Evolutionary conservation across 768 basidiomycete species (phyloP).

Genomic region (Trichaptum fuscoviolaceum): DNA sequence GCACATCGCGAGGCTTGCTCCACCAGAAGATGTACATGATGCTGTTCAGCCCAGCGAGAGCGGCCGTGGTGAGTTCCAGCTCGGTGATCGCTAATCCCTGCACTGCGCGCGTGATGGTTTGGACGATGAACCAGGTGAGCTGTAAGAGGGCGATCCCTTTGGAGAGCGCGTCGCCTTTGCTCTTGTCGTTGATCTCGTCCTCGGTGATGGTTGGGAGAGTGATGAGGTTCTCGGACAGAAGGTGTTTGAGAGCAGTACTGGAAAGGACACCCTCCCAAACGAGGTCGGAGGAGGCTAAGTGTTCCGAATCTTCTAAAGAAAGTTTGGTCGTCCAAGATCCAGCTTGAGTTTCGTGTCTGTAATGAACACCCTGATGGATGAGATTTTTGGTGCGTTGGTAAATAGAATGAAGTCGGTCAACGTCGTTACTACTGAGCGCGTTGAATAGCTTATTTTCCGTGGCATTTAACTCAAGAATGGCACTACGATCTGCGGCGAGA

Average conservation of each 20-base stretch:
- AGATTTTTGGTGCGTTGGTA: too few species aligned
- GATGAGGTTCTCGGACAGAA: background rate
- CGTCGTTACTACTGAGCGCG: too few species aligned
- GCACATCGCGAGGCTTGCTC: constrained; percentile 10
- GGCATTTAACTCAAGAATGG: too few species aligned
- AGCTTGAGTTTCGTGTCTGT: background rate
- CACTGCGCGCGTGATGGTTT: background rate
- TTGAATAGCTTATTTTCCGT: too few species aligned
- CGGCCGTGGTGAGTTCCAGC: background rate
- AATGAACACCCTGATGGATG: too few species aligned
- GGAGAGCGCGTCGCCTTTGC: background rate
- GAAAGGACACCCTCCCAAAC: background rate
- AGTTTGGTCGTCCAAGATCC: too few species aligned
- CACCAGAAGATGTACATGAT: constrained; percentile 10
- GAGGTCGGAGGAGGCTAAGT: too few species aligned
- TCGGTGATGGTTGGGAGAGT: background rate
- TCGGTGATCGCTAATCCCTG: background rate
- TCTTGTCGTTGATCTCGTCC: background rate
- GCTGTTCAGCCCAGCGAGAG: constrained; percentile 5
- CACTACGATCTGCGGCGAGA: too few species aligned
- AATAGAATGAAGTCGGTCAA: too few species aligned
- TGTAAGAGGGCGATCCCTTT: background rate
- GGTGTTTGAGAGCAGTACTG: background rate
- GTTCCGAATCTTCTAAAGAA: too few species aligned
- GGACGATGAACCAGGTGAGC: background rate